phyloP scores from a whole-genome alignment of 371 early-diverging fungal genomes.

The Mucor saturninus region DNA sequence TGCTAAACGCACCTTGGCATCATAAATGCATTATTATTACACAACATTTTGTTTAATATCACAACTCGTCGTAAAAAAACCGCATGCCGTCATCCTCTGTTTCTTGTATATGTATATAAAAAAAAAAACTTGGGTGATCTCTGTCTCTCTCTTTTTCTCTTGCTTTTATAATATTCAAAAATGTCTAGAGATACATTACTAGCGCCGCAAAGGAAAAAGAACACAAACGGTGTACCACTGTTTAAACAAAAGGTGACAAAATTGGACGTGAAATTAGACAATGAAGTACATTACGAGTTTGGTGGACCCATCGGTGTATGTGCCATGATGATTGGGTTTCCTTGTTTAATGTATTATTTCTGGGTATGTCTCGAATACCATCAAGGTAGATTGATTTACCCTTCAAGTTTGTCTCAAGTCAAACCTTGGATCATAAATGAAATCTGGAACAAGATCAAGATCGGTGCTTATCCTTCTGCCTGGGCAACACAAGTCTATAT shows the following conservation, averaged over 20 bases:
- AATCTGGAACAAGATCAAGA: constrained; percentile 46
- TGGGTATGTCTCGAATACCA: constrained; percentile 74
- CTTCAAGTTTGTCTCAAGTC: constrained; percentile 43
- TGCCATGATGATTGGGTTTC: constrained; percentile 78
- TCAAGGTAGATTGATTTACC: constrained; percentile 62
- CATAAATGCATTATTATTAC: no score
- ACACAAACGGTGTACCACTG: constrained; percentile 48
- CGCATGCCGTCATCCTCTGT: background rate
- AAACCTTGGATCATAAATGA: constrained; percentile 45
- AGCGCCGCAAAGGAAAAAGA: background rate
- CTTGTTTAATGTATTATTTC: constrained; percentile 75
- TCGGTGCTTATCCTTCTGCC: constrained; percentile 58
- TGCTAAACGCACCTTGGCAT: no score
- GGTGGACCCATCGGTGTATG: constrained; percentile 72
- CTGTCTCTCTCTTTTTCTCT: background rate
- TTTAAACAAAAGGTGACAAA: constrained; percentile 44
- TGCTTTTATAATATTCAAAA: background rate
- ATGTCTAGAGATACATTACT: constrained; percentile 12
- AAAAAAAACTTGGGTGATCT: background rate
- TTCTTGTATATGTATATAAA: background rate
- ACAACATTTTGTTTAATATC: background rate
- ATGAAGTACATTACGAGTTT: constrained; percentile 71
- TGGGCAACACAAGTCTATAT: constrained; percentile 69
- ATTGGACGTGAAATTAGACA: constrained; percentile 61
- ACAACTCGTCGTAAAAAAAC: background rate